A percentile compares a stretch with the other conserved stretches of the same genome.
phyloP scores from a whole-genome alignment of 2,329 filamentous ascomycete genomes.

The Byssoonygena ceratinophila region DNA sequence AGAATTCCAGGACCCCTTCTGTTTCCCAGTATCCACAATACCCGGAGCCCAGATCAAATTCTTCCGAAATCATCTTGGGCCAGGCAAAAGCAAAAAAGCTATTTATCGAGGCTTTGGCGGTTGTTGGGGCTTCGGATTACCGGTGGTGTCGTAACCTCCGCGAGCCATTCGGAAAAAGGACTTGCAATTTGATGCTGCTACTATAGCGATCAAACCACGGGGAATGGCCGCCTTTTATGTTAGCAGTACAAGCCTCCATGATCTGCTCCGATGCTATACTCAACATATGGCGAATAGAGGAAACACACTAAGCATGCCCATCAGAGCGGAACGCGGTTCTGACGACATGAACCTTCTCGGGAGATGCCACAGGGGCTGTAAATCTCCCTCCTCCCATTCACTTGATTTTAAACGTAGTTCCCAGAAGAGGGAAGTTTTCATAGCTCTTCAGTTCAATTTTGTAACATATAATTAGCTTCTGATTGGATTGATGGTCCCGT shows the following conservation, averaged over 20 bases:
- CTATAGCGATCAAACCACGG: background rate
- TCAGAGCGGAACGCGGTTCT: no score
- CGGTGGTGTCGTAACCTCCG: constrained; percentile 43
- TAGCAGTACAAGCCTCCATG: background rate
- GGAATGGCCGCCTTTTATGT: background rate
- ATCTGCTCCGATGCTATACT: constrained; percentile 1
- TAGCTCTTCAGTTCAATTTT: background rate
- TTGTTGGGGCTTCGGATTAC: constrained; percentile 42
- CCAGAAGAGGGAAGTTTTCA: background rate
- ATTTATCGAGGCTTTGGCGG: constrained; percentile 24
- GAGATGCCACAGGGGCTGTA: no score
- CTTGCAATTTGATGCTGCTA: background rate
- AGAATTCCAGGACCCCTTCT: background rate
- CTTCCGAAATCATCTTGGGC: background rate
- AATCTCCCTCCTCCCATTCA: background rate
- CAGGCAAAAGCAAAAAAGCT: background rate
- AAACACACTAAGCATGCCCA: background rate
- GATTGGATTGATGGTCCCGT: background rate
- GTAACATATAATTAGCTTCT: constrained; percentile 1
- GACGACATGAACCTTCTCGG: no score
- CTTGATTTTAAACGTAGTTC: background rate
- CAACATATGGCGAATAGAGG: background rate
- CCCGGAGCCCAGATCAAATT: background rate
- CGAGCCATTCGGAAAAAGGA: constrained; percentile 18
- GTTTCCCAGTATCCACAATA: background rate